Percentiles rank a stretch among this genome's conserved stretches.
Conservation (phyloP, 306 rosid genomes). For the Prunus armeniaca region DNA sequence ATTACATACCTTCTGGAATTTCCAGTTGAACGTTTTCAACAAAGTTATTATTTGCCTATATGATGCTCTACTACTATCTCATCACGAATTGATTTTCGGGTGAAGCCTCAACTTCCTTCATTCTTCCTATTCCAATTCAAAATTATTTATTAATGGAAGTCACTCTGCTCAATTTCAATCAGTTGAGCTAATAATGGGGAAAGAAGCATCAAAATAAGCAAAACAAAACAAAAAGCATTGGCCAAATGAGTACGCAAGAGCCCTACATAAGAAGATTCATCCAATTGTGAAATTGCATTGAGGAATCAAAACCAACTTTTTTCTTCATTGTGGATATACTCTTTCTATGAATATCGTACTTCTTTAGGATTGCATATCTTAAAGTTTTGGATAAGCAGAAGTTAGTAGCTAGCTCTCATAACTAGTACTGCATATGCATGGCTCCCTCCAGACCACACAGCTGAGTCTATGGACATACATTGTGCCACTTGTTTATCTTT, state of each 20-base stretch:
- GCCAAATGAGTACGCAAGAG: background rate
- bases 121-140: background rate
- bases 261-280: background rate
- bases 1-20: background rate
- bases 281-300: background rate
- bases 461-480: background rate
- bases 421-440: background rate
- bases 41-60: background rate
- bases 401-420: background rate
- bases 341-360: constrained; percentile 6
- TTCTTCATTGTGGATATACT: constrained; percentile 8
- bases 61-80: background rate
- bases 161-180: background rate
- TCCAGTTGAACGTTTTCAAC: background rate
- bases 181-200: background rate
- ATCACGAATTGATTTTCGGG: background rate
- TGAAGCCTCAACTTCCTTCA: too few species aligned
- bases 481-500: constrained; percentile 7
- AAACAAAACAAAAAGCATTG: background rate
- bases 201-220: background rate
- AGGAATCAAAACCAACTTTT: background rate
- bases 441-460: constrained; percentile 5
- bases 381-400: background rate
- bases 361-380: background rate
- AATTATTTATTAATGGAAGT: background rate